Evolutionary conservation across 768 basidiomycete species (phyloP).

Genomic region (Filobasidium wieringae): DNA sequence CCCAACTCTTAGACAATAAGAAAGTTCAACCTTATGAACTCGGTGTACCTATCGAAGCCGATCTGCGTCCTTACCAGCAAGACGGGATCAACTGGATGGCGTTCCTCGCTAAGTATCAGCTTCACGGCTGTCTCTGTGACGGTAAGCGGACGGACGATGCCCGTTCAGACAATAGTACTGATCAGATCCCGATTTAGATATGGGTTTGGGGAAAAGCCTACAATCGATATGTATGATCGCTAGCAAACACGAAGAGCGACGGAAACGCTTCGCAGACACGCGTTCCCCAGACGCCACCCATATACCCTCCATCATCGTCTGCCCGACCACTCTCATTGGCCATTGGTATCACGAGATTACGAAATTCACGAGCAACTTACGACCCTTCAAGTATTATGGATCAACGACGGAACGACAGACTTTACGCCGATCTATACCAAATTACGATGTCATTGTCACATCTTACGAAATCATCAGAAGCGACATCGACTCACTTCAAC

Average conservation of each 20-base stretch:
- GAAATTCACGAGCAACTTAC: slow-evolving; percentile 76
- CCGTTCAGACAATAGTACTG: neutral
- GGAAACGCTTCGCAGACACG: slow-evolving; percentile 46
- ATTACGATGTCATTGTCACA: slow-evolving; percentile 83
- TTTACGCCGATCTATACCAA: slow-evolving; percentile 53
- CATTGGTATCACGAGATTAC: slow-evolving; percentile 98
- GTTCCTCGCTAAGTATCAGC: slow-evolving; percentile 91
- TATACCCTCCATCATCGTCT: slow-evolving; percentile 86
- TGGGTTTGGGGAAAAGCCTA: slow-evolving; percentile 96
- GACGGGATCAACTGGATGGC: slow-evolving; percentile 99
- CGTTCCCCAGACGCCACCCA: slow-evolving; percentile 65
- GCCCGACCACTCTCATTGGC: slow-evolving; percentile 92
- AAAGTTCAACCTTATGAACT: slow-evolving; percentile 85
- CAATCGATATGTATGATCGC: slow-evolving; percentile 96
- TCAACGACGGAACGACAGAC: slow-evolving; percentile 66
- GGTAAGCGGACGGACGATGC: slow-evolving; percentile 54
- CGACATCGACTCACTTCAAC: slow-evolving; percentile 60
- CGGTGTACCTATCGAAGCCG: slow-evolving; percentile 78
- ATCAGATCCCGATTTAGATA: slow-evolving; percentile 50
- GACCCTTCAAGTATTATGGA: slow-evolving; percentile 78
- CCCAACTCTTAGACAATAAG: slow-evolving; percentile 83
- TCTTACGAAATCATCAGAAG: slow-evolving; percentile 97
- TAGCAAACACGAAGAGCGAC: slow-evolving; percentile 75
- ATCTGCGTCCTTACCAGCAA: slow-evolving; percentile 91
- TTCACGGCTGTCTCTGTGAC: slow-evolving; percentile 95